Conservation (phyloP, 805 yeast species). For the Ogataea degrootiae region DNA sequence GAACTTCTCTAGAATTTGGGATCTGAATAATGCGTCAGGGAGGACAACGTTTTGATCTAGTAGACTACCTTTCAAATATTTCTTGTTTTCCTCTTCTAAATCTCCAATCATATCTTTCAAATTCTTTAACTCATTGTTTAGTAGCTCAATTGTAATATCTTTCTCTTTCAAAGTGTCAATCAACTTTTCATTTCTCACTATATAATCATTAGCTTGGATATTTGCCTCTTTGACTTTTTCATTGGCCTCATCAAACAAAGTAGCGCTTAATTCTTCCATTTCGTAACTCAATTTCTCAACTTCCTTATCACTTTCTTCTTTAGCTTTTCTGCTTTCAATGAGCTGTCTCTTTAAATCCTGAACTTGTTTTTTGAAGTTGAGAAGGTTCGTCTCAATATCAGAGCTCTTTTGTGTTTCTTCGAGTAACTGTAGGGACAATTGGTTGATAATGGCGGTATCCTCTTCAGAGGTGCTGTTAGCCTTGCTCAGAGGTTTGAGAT, state of each 20-base stretch:
- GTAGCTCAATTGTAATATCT: conserved; percentile 57
- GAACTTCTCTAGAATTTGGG: conserved; percentile 14
- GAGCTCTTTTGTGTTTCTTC: conserved; percentile 24
- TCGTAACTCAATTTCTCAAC: conserved; percentile 60
- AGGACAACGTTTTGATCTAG: conserved; percentile 9
- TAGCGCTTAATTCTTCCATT: conserved; percentile 73
- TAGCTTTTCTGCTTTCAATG: conserved; percentile 29
- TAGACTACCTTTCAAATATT: conserved; percentile 1
- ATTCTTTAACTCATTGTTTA: conserved; percentile 63
- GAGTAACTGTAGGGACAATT: conserved; percentile 21
- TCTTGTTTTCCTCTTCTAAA: conserved; percentile 40
- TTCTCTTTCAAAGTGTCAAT: conserved; percentile 57
- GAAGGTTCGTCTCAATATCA: conserved; percentile 27
- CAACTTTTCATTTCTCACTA: conserved; percentile 54
- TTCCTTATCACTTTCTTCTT: conserved; percentile 52
- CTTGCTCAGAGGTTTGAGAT: background rate
- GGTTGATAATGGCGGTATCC: conserved; percentile 14
- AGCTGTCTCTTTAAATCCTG: conserved; percentile 31
- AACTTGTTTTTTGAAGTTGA: conserved; percentile 22
- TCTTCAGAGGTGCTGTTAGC: conserved; percentile 1
- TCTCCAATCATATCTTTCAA: conserved; percentile 57
- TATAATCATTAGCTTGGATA: conserved; percentile 55
- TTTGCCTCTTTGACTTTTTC: conserved; percentile 79
- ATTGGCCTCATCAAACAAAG: conserved; percentile 80
- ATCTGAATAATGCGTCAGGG: conserved; percentile 14